These are phyloP conservation scores for Pachysandra terminalis DNA, from an alignment of 164 flowering plant species.

Conservation along the genomic window DNA sequence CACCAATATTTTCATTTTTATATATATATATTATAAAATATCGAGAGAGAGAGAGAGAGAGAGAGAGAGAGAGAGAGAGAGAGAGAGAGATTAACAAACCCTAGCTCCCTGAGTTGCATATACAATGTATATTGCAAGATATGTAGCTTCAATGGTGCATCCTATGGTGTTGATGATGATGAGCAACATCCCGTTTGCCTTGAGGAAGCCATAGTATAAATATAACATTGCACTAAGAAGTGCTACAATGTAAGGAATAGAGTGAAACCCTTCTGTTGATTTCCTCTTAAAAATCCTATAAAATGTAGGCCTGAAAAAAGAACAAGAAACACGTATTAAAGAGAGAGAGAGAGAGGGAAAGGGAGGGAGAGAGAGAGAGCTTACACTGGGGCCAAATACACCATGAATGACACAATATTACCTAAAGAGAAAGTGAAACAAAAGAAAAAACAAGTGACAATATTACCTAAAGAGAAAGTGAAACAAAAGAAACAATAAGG, in stretches of 20 bases:
- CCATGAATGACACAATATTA: slow-evolving; percentile 59
- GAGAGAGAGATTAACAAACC: slow-evolving; percentile 28
- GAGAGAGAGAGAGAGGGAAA: too few species aligned
- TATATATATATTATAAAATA: too few species aligned
- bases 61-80: neutral
- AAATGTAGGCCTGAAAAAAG: slow-evolving; percentile 61
- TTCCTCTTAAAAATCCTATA: slow-evolving; percentile 56
- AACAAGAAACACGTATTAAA: neutral
- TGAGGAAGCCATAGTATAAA: slow-evolving; percentile 60
- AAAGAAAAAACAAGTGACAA: too few species aligned
- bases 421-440: slow-evolving; percentile 31
- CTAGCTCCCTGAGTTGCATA: slow-evolving; percentile 48
- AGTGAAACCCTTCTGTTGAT: slow-evolving; percentile 72
- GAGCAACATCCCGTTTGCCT: slow-evolving; percentile 42
- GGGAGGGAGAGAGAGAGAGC: neutral
- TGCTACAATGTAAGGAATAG: slow-evolving; percentile 73
- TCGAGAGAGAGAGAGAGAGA: neutral
- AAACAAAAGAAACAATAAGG: slow-evolving; percentile 3
- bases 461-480: slow-evolving; percentile 41
- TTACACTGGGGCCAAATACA: slow-evolving; percentile 74
- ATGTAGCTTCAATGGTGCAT: slow-evolving; percentile 37
- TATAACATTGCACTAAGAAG: slow-evolving; percentile 62
- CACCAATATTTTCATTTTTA: neutral
- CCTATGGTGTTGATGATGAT: slow-evolving; percentile 61
- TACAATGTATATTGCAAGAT: slow-evolving; percentile 48